Conservation (phyloP, 1,139 yeast species). For the Sugiyamaella grinbergsii region DNA sequence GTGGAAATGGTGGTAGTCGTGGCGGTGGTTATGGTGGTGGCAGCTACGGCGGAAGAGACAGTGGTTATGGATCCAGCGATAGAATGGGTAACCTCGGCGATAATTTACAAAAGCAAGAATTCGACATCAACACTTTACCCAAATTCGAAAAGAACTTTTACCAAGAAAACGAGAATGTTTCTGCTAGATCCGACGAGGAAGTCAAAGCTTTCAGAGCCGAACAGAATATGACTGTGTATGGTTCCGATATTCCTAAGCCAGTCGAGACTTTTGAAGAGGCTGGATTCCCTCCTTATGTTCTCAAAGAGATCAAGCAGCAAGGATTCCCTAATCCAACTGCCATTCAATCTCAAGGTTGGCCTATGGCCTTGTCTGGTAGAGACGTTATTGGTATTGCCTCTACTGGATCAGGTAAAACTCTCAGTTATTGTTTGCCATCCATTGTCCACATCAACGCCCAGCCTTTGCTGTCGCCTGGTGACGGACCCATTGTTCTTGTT, state of each 20-base stretch:
- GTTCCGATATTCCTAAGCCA: constrained; percentile 91
- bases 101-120: constrained; percentile 68
- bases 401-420: constrained; percentile 98
- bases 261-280: constrained; percentile 92
- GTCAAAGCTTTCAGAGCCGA: constrained; percentile 73
- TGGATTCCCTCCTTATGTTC: constrained; percentile 93
- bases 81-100: constrained; percentile 54
- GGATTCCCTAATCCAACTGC: constrained; percentile 95
- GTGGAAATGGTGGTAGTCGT: constrained; percentile 16
- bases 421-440: constrained; percentile 93
- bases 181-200: constrained; percentile 72
- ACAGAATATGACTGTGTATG: constrained; percentile 82
- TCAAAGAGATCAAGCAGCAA: constrained; percentile 83
- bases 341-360: constrained; percentile 99
- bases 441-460: constrained; percentile 98
- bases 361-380: constrained; percentile 98
- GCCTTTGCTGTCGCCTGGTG: constrained; percentile 88
- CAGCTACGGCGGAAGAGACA: constrained; percentile 24
- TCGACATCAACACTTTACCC: constrained; percentile 78
- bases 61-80: constrained; percentile 40
- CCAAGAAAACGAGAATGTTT: constrained; percentile 77
- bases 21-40: constrained; percentile 16
- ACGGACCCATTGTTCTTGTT: constrained; percentile 95
- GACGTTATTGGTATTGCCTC: constrained; percentile 99
- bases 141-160: constrained; percentile 95